These are phyloP conservation scores for Syncephalis plumigaleata DNA, from an alignment of 371 early-diverging fungal species.

Conservation along the genomic window DNA sequence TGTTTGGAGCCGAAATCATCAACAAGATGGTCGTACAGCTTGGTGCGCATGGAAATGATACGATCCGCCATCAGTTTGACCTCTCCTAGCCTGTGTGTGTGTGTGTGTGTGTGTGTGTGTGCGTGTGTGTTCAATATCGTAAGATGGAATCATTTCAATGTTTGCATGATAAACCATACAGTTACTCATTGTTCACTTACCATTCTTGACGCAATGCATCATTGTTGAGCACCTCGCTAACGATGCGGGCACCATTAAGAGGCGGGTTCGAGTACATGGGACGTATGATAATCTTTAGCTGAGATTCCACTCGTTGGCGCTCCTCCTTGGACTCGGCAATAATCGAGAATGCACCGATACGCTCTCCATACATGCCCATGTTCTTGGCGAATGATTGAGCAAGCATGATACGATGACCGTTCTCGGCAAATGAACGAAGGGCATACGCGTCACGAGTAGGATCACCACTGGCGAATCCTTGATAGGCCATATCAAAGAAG, in stretches of 20 bases:
- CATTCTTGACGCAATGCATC: slow-evolving; percentile 69
- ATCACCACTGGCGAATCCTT: slow-evolving; percentile 96
- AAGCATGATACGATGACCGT: slow-evolving; percentile 67
- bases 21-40: slow-evolving; percentile 64
- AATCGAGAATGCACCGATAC: slow-evolving; percentile 89
- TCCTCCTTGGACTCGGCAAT: slow-evolving; percentile 65
- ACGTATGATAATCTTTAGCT: slow-evolving; percentile 88
- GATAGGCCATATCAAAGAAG: slow-evolving; percentile 98
- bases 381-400: slow-evolving; percentile 97
- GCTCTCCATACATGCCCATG: slow-evolving; percentile 97
- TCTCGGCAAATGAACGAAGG: slow-evolving; percentile 77
- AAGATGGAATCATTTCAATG: neutral
- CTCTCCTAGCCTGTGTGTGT: slow-evolving; percentile 55
- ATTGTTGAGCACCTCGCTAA: slow-evolving; percentile 65
- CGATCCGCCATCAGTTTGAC: slow-evolving; percentile 96
- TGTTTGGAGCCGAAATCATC: slow-evolving; percentile 59
- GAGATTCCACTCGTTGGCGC: slow-evolving; percentile 72
- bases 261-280: slow-evolving; percentile 98
- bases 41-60: slow-evolving; percentile 83
- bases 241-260: slow-evolving; percentile 86
- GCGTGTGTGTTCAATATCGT: no score
- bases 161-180: slow-evolving; percentile 2
- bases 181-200: slow-evolving; percentile 17
- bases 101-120: no score
- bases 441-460: slow-evolving; percentile 84